Conservation (phyloP, 1,284 basidiomycete species). For the Heliocybe sulcata region DNA sequence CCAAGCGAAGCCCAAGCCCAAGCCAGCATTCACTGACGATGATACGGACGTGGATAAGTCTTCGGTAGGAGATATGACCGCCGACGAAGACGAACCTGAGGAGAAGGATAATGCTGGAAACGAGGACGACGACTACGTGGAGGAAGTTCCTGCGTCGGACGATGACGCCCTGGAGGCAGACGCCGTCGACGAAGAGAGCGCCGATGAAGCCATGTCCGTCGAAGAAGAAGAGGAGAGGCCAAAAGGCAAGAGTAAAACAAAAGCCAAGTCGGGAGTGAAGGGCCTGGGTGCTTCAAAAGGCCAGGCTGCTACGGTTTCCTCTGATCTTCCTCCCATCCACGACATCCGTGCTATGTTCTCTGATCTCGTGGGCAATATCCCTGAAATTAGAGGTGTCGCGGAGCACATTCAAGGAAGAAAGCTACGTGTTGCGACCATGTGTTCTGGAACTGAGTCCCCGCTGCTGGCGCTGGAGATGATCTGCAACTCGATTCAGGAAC, state of each 20-base stretch:
- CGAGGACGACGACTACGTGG: constrained; percentile 17
- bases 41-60: constrained; percentile 12
- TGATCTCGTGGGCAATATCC: constrained; percentile 73
- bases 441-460: constrained; percentile 93
- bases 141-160: constrained; percentile 12
- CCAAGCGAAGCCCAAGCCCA: constrained; percentile 11
- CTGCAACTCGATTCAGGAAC: constrained; percentile 64
- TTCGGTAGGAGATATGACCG: constrained; percentile 17
- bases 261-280: constrained; percentile 5
- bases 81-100: constrained; percentile 15
- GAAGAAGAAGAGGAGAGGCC: constrained; percentile 21
- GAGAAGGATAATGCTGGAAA: constrained; percentile 17
- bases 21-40: constrained; percentile 13
- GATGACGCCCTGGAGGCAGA: constrained; percentile 10
- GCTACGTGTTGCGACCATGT: constrained; percentile 94
- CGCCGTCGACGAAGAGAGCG: constrained; percentile 18
- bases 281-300: constrained; percentile 15
- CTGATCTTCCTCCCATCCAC: constrained; percentile 74
- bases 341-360: constrained; percentile 81
- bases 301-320: constrained; percentile 35
- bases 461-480: constrained; percentile 87
- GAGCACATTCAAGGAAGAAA: constrained; percentile 74
- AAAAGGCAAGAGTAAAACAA: constrained; percentile 5
- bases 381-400: constrained; percentile 63
- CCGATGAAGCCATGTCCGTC: constrained; percentile 10